A percentile compares a stretch with the other conserved stretches of the same genome.
Conservation (phyloP, 352 stramenopile species). For the Pythium phragmitis region DNA sequence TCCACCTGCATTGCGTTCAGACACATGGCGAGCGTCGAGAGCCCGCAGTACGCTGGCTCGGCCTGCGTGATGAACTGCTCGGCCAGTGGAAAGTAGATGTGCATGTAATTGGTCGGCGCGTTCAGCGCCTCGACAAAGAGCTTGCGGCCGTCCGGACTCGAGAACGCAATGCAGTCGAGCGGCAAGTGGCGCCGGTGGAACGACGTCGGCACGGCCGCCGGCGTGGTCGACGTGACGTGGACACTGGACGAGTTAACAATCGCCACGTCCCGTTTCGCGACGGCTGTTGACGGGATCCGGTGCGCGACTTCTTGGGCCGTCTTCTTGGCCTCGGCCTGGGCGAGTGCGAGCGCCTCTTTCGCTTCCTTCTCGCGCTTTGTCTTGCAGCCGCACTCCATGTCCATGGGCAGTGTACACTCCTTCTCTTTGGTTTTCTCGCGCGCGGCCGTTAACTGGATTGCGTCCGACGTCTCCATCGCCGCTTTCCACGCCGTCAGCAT, state of each 20-base stretch:
- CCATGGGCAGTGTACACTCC: constrained; percentile 29
- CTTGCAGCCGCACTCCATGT: constrained; percentile 34
- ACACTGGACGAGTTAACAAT: constrained; percentile 17
- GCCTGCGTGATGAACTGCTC: constrained; percentile 91
- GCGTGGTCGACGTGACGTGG: constrained; percentile 7
- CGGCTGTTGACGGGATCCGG: constrained; percentile 35
- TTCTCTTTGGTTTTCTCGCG: neutral
- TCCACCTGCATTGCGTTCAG: constrained; percentile 79
- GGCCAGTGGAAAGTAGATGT: constrained; percentile 92
- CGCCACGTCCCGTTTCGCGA: constrained; percentile 2
- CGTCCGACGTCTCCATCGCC: constrained; percentile 22
- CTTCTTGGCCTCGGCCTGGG: constrained; percentile 20
- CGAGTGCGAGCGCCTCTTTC: constrained; percentile 17
- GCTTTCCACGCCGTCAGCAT: constrained; percentile 25
- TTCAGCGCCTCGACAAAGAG: constrained; percentile 82
- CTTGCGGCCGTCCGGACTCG: constrained; percentile 69
- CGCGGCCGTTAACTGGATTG: constrained; percentile 10
- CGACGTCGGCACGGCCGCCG: constrained; percentile 50
- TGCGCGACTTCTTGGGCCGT: constrained; percentile 30
- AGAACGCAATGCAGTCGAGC: constrained; percentile 79
- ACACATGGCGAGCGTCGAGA: constrained; percentile 85
- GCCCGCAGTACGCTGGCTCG: constrained; percentile 90
- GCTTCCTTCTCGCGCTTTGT: constrained; percentile 29
- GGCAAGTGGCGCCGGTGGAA: constrained; percentile 87
- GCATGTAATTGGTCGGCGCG: constrained; percentile 62